A percentile compares a stretch with the other conserved stretches of the same genome.
These are phyloP conservation scores for Heterobasidion irregulare DNA, from an alignment of 1,284 basidiomycete genomes.

Conservation along the genomic window DNA sequence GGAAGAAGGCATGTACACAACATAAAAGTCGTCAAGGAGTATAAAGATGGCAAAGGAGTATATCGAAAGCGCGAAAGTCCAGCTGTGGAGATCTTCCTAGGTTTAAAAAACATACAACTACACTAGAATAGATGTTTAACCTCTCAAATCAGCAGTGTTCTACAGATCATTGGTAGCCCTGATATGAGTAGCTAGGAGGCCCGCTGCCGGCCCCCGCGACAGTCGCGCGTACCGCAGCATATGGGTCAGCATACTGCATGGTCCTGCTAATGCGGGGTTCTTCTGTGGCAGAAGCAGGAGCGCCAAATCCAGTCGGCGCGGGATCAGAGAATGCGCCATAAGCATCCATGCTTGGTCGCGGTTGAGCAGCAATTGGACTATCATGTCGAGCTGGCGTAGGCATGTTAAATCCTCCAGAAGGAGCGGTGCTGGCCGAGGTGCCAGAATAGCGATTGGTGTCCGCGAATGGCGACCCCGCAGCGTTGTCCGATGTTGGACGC, in stretches of 20 bases:
- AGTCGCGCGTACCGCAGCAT: constrained; percentile 63
- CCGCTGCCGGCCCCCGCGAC: constrained; percentile 17
- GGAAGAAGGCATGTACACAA: background rate
- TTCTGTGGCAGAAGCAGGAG: constrained; percentile 21
- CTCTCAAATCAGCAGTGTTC: background rate
- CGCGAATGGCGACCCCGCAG: constrained; percentile 42
- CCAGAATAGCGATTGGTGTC: constrained; percentile 41
- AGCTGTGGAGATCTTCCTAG: background rate
- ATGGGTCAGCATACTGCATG: constrained; percentile 83
- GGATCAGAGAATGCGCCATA: constrained; percentile 86
- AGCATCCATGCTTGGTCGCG: constrained; percentile 70
- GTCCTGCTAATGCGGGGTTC: constrained; percentile 66
- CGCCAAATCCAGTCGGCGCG: constrained; percentile 58
- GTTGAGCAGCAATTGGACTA: constrained; percentile 18
- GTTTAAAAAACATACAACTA: constrained; percentile 11
- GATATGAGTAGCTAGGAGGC: constrained; percentile 16
- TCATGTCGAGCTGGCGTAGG: background rate
- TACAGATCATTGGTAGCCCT: constrained; percentile 14
- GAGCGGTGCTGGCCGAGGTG: constrained; percentile 19
- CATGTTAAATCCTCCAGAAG: constrained; percentile 7
- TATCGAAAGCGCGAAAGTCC: background rate
- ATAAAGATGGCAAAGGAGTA: constrained; percentile 1
- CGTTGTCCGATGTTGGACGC: constrained; percentile 24
- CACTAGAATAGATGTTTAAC: constrained; percentile 3
- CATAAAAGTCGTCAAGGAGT: background rate